Percentiles rank a stretch among this genome's conserved stretches.
phyloP scores from a whole-genome alignment of 169 alveolate species.

The Cardiosporidium cionae region DNA sequence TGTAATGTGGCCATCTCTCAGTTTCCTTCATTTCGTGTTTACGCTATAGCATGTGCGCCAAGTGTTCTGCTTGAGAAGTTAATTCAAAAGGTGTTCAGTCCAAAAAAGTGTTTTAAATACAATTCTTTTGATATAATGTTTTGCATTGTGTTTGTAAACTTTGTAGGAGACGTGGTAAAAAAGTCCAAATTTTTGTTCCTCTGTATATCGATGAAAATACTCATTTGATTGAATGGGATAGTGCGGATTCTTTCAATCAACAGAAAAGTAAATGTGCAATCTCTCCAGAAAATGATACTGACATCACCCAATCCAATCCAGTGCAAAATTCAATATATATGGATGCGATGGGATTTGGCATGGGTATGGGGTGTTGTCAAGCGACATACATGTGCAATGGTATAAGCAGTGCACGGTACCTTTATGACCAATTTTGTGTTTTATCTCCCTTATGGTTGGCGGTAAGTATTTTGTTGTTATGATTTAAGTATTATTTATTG shows the following conservation, averaged over 20 bases:
- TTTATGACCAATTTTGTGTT: conserved; percentile 85
- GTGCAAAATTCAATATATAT: conserved; percentile 67
- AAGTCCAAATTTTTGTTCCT: conserved; percentile 13
- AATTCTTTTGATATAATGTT: too few species aligned
- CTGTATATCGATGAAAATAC: conserved; percentile 8
- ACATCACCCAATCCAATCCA: conserved; percentile 44
- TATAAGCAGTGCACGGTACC: conserved; percentile 56
- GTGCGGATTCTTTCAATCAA: too few species aligned
- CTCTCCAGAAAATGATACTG: neutral
- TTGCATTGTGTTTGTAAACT: neutral
- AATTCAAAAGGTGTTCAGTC: too few species aligned
- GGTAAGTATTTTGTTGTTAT: conserved; percentile 41
- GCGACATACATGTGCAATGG: conserved; percentile 45
- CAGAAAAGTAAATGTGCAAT: too few species aligned
- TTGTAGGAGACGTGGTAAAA: conserved; percentile 17
- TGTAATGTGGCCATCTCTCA: too few species aligned
- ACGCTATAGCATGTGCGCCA: too few species aligned
- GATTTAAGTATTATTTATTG: neutral
- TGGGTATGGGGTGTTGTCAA: conserved; percentile 89
- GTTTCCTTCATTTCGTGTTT: too few species aligned
- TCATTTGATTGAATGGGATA: too few species aligned
- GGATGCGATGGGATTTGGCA: conserved; percentile 94
- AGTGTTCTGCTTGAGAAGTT: too few species aligned
- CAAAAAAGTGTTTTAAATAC: too few species aligned
- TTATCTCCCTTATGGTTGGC: conserved; percentile 84